Evolutionary conservation across 2,329 filamentous ascomycete genomes (phyloP).

Genomic region (Chrysoporthe cubensis): DNA sequence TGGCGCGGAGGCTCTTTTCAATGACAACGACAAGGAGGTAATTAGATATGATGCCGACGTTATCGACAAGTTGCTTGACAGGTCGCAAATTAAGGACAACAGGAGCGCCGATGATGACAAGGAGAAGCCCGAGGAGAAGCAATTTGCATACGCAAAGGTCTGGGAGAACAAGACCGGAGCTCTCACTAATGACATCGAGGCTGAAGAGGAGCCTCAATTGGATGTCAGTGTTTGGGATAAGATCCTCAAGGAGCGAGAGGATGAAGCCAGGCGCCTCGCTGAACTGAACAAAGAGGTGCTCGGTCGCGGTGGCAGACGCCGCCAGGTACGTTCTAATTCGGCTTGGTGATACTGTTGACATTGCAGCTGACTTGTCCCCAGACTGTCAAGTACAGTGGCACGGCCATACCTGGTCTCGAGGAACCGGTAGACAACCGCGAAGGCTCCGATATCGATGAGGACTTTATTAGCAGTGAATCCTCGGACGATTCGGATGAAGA

Average conservation of each 20-base stretch:
- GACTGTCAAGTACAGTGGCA: conserved; percentile 28
- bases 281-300: conserved; percentile 73
- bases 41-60: conserved; percentile 81
- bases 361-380: background rate
- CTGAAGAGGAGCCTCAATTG: conserved; percentile 57
- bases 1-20: conserved; percentile 85
- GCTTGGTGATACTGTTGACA: background rate
- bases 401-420: conserved; percentile 19
- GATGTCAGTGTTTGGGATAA: conserved; percentile 83
- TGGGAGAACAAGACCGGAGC: conserved; percentile 83
- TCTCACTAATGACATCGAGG: conserved; percentile 66
- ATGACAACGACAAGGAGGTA: conserved; percentile 69
- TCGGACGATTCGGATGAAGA: conserved; percentile 26
- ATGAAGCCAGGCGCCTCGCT: conserved; percentile 73
- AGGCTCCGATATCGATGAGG: conserved; percentile 26
- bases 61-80: conserved; percentile 89
- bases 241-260: conserved; percentile 83
- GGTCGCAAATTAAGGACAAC: conserved; percentile 78
- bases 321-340: conserved; percentile 48
- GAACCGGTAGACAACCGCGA: conserved; percentile 16
- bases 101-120: conserved; percentile 60
- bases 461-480: conserved; percentile 27
- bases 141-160: conserved; percentile 87
- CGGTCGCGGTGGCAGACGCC: conserved; percentile 80
- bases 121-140: conserved; percentile 64